A percentile compares a stretch with the other conserved stretches of the same genome.
Conservation (phyloP, 257 asterid genomes). For the Cruciata laevipes region DNA sequence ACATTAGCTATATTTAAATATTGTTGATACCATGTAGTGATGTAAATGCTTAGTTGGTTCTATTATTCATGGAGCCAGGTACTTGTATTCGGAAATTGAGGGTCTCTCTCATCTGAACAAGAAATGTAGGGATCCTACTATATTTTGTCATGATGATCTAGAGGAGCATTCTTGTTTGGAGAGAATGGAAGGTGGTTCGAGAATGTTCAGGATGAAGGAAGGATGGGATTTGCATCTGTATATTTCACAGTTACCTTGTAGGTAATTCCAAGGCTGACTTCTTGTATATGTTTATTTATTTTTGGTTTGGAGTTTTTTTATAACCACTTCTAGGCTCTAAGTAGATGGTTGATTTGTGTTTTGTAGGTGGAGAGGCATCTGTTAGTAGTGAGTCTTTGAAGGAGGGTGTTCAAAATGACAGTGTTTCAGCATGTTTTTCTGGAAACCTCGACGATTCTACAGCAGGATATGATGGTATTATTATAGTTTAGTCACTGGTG, state of each 20-base stretch:
- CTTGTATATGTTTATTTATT: no score
- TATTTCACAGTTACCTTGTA: slow-evolving; percentile 85
- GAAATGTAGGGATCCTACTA: slow-evolving; percentile 25
- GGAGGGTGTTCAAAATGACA: slow-evolving; percentile 22
- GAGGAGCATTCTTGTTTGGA: slow-evolving; percentile 34
- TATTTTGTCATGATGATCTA: slow-evolving; percentile 23
- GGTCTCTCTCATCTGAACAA: slow-evolving; percentile 18
- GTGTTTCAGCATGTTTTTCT: slow-evolving; percentile 13
- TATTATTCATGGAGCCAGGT: slow-evolving; percentile 34
- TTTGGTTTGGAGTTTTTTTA: background rate
- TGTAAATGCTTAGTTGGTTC: background rate
- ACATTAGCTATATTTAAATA: background rate
- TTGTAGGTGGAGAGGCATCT: slow-evolving; percentile 74
- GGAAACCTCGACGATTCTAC: slow-evolving; percentile 1
- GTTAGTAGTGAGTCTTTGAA: slow-evolving; percentile 30
- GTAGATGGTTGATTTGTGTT: background rate
- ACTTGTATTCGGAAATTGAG: slow-evolving; percentile 59
- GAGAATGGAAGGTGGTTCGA: slow-evolving; percentile 27
- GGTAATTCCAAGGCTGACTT: slow-evolving; percentile 23
- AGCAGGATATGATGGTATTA: slow-evolving; percentile 33
- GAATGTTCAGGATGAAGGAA: slow-evolving; percentile 40
- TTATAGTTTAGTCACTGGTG: background rate
- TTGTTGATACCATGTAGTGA: slow-evolving; percentile 8
- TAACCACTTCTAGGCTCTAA: slow-evolving; percentile 2
- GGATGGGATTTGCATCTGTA: slow-evolving; percentile 76